Conservation (phyloP, 2,329 filamentous ascomycete species). For the Aspergillus texensis region DNA sequence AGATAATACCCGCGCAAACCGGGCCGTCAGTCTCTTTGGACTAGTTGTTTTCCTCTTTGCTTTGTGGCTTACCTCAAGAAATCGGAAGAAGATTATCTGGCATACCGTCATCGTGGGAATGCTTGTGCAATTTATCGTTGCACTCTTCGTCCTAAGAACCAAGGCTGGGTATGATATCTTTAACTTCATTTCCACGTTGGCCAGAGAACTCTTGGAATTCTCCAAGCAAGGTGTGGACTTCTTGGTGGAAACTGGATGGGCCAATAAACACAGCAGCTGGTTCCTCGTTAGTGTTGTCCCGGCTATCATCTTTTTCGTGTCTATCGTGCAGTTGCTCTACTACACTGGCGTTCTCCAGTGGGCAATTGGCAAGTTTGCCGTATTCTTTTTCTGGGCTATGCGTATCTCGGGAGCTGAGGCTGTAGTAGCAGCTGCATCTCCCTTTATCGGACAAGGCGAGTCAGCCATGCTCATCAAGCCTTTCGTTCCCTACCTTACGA, state of each 20-base stretch:
- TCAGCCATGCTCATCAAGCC: slow-evolving; percentile 89
- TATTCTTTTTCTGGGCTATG: slow-evolving; percentile 89
- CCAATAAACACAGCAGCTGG: slow-evolving; percentile 54
- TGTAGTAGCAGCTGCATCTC: slow-evolving; percentile 89
- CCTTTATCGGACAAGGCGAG: slow-evolving; percentile 93
- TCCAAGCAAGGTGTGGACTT: slow-evolving; percentile 74
- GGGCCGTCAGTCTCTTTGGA: slow-evolving; percentile 79
- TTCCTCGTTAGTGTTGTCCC: slow-evolving; percentile 83
- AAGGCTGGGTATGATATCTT: slow-evolving; percentile 86
- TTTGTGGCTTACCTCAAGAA: slow-evolving; percentile 72
- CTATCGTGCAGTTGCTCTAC: slow-evolving; percentile 84
- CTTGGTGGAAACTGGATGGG: slow-evolving; percentile 56
- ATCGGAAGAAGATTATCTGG: slow-evolving; percentile 65
- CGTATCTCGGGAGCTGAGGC: slow-evolving; percentile 87
- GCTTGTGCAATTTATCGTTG: slow-evolving; percentile 84
- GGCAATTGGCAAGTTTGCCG: slow-evolving; percentile 84
- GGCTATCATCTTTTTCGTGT: slow-evolving; percentile 94
- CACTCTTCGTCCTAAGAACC: slow-evolving; percentile 83
- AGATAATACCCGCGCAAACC: slow-evolving; percentile 79
- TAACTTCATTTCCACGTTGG: slow-evolving; percentile 78
- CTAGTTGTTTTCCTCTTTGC: slow-evolving; percentile 68
- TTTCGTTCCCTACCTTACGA: slow-evolving; percentile 81
- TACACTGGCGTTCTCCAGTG: slow-evolving; percentile 82
- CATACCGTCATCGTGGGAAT: slow-evolving; percentile 86
- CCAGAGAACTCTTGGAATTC: slow-evolving; percentile 74